These are phyloP conservation scores for Fusarium sp. DNA, from an alignment of 2,329 filamentous ascomycete genomes.

Conservation along the genomic window DNA sequence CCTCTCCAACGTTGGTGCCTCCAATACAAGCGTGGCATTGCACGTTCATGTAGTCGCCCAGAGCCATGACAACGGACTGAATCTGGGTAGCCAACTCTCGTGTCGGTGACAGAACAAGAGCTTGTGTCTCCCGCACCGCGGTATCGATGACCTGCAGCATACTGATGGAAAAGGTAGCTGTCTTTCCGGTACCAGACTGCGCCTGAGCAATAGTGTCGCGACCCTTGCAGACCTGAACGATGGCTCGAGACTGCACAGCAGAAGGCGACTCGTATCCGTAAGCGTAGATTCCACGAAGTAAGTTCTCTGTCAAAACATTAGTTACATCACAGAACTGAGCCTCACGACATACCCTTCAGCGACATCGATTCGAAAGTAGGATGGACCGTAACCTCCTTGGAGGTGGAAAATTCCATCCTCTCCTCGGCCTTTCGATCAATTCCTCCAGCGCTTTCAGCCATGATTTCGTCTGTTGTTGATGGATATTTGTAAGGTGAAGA, in stretches of 20 bases:
- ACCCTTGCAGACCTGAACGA: conserved; percentile 98
- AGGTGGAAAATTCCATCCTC: conserved; percentile 97
- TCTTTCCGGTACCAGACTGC: conserved; percentile 97
- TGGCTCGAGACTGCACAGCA: conserved; percentile 95
- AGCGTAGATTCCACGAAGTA: conserved; percentile 95
- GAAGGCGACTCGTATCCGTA: conserved; percentile 99
- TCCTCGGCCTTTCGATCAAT: conserved; percentile 95
- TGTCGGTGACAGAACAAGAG: conserved; percentile 93
- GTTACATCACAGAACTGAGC: background rate
- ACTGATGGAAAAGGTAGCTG: conserved; percentile 94
- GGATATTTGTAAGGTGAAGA: background rate
- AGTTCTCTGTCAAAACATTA: conserved; percentile 70
- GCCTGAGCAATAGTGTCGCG: conserved; percentile 98
- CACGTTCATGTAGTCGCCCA: conserved; percentile 99
- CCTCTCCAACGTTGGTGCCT: conserved; percentile 96
- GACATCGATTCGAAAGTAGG: conserved; percentile 97
- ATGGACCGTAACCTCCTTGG: conserved; percentile 95
- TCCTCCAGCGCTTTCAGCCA: conserved; percentile 81
- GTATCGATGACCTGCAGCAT: conserved; percentile 97
- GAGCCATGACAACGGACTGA: conserved; percentile 97
- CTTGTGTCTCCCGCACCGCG: conserved; percentile 90
- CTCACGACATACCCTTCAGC: conserved; percentile 71
- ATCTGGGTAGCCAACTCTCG: conserved; percentile 98
- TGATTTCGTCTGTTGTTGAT: conserved; percentile 55
- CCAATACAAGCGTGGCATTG: conserved; percentile 99